A percentile compares a stretch with the other conserved stretches of the same genome.
Evolutionary conservation across 495 filamentous ascomycete genomes (phyloP).

Genomic region (Aspergillus affinis): DNA sequence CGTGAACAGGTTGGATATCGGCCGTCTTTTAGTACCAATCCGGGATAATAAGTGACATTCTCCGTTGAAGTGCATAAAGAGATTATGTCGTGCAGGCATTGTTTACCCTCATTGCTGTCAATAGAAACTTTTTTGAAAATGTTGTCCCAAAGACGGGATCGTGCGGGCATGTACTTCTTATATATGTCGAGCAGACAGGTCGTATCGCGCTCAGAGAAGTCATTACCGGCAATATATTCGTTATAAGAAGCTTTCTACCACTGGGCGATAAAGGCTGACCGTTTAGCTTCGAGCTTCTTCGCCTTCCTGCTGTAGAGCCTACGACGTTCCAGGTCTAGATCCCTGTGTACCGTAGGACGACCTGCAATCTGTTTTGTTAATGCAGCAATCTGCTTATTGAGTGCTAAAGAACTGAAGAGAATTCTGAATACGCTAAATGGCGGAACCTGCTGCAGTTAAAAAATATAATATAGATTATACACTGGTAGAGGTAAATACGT

Average conservation of each 20-base stretch:
- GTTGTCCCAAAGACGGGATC: conserved; percentile 11
- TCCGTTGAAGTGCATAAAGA: conserved; percentile 20
- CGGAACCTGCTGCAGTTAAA: too few relatives aligned
- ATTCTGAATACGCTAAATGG: too few relatives aligned
- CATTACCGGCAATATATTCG: conserved; percentile 17
- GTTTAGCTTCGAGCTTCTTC: conserved; percentile 12
- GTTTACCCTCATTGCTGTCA: conserved; percentile 18
- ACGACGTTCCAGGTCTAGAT: conserved; percentile 8
- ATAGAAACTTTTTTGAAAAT: conserved; percentile 17
- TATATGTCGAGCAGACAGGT: conserved; percentile 22
- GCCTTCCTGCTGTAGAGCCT: conserved; percentile 22
- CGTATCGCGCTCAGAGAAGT: conserved; percentile 19
- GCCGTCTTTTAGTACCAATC: conserved; percentile 10
- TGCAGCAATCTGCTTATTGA: conserved; percentile 19
- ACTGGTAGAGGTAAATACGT: too few relatives aligned
- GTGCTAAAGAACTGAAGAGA: too few relatives aligned
- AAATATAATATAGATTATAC: too few relatives aligned
- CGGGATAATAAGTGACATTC: conserved; percentile 19
- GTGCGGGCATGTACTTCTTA: conserved; percentile 20
- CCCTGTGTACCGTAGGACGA: neutral
- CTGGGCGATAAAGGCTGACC: conserved; percentile 14
- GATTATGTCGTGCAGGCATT: conserved; percentile 21
- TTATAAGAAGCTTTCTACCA: conserved; percentile 23
- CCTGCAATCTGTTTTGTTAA: conserved; percentile 18
- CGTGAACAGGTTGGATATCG: conserved; percentile 15